phyloP scores from a whole-genome alignment of 257 asterid species.

The Solanum clarkiae region DNA sequence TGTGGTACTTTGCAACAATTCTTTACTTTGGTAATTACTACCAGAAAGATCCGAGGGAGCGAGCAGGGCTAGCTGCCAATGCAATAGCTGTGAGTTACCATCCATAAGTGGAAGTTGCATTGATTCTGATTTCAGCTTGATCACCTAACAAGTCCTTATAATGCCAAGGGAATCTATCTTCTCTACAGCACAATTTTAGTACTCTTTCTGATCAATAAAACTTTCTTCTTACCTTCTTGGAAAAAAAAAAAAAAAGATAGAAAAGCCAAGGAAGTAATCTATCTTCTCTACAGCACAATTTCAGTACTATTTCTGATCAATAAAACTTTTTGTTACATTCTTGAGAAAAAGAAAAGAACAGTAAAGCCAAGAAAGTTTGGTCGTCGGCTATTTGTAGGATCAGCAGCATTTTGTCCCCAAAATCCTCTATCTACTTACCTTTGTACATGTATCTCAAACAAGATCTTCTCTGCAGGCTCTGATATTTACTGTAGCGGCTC shows the following conservation, averaged over 20 bases:
- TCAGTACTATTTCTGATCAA: not conserved
- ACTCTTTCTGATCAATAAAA: not conserved
- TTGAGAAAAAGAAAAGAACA: not conserved
- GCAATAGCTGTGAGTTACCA: constrained; percentile 69
- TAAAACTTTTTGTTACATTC: not conserved
- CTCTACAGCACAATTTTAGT: not conserved
- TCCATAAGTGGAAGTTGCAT: not conserved
- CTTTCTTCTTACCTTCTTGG: not conserved
- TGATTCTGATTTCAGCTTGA: not conserved
- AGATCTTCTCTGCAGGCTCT: constrained; percentile 17
- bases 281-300: not conserved
- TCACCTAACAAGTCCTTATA: not conserved
- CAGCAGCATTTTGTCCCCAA: not conserved
- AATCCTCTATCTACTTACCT: not conserved
- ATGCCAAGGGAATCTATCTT: not conserved
- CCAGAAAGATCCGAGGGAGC: constrained; percentile 90
- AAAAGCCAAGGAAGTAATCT: not conserved
- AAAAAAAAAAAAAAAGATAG: not conserved
- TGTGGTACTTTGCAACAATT: constrained; percentile 92
- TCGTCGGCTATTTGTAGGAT: not conserved
- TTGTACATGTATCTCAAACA: not conserved
- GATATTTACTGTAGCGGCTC: constrained; percentile 12
- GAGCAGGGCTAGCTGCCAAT: constrained; percentile 97
- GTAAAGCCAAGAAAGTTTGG: not conserved
- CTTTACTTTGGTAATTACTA: constrained; percentile 83